phyloP scores from a whole-genome alignment of 208 protist species.

The Acanthamoeba divionensis region DNA sequence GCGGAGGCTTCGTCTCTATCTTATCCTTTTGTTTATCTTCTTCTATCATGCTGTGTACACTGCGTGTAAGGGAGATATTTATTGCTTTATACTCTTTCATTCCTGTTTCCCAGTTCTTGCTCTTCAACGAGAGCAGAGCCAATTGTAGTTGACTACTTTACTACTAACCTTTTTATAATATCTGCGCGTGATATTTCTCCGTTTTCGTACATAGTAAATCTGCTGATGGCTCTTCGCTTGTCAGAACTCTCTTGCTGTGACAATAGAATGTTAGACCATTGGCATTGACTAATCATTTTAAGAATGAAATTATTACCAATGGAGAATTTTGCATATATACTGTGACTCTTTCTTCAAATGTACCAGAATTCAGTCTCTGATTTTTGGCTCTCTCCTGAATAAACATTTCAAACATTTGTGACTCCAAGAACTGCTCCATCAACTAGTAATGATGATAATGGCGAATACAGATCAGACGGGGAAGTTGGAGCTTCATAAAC shows the following conservation, averaged over 20 bases:
- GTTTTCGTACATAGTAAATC: constrained; percentile 32
- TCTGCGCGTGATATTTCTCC: neutral
- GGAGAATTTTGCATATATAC: neutral
- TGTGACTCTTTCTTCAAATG: neutral
- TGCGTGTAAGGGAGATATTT: too few relatives aligned
- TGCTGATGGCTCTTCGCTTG: neutral
- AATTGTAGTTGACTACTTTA: neutral
- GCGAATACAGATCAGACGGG: neutral
- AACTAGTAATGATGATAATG: neutral
- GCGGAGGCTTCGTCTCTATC: too few relatives aligned
- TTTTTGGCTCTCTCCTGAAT: neutral
- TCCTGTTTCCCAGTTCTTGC: neutral
- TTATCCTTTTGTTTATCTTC: too few relatives aligned
- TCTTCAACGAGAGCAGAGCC: neutral
- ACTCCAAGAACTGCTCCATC: neutral
- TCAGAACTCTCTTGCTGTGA: neutral
- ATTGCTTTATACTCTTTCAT: constrained; percentile 7
- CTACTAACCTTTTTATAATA: neutral
- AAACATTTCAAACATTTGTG: constrained; percentile 37
- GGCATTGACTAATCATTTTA: too few relatives aligned
- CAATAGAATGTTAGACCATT: too few relatives aligned
- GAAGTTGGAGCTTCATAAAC: neutral
- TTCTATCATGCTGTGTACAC: neutral
- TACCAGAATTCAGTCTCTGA: neutral
- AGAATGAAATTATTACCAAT: too few relatives aligned